Conservation (phyloP, 2,329 filamentous ascomycete species). For the Sporothrix dimorphospora region DNA sequence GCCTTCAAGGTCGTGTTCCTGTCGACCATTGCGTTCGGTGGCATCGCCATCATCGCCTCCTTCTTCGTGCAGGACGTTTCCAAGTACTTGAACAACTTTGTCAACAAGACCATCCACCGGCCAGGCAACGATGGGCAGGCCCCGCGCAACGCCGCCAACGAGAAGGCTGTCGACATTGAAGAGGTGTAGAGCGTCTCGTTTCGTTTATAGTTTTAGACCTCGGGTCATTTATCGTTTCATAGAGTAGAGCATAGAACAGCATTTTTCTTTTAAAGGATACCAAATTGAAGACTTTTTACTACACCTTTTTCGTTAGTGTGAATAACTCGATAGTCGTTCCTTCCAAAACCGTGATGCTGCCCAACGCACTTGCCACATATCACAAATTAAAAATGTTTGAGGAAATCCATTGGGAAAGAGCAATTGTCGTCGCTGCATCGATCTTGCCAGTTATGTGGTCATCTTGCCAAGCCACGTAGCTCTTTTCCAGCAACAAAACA, state of each 20-base stretch:
- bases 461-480: neutral
- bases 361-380: neutral
- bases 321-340: neutral
- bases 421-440: neutral
- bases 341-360: neutral
- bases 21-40: conserved; percentile 22
- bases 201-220: neutral
- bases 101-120: conserved; percentile 29
- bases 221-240: neutral
- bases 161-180: neutral
- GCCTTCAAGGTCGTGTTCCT: conserved; percentile 23
- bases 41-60: conserved; percentile 24
- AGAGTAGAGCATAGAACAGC: neutral
- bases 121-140: conserved; percentile 2
- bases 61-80: conserved; percentile 26
- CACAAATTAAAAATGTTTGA: too few relatives aligned
- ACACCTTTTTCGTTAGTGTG: neutral
- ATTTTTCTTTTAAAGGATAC: neutral
- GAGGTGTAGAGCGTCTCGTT: neutral
- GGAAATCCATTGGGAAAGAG: neutral
- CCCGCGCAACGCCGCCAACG: neutral
- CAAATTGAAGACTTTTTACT: neutral
- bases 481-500: too few relatives aligned
- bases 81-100: conserved; percentile 26
- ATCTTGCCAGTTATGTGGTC: neutral